phyloP scores from a whole-genome alignment of 176 grass and related monocot genomes.

The Paspalum vaginatum region DNA sequence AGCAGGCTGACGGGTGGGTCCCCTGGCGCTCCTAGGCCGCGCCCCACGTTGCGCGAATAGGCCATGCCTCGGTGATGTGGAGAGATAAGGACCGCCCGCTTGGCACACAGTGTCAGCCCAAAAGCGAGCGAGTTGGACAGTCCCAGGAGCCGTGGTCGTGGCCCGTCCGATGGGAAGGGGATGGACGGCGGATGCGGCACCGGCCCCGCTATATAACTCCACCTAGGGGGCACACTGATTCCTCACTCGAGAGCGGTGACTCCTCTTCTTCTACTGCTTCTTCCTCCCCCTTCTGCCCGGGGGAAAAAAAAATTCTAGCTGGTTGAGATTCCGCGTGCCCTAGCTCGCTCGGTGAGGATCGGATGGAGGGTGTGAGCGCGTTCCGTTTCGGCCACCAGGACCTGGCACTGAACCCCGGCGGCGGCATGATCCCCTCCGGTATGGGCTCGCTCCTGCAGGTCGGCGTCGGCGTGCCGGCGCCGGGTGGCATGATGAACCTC shows the following conservation, averaged over 20 bases:
- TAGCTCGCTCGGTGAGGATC: not conserved
- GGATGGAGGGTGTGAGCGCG: not conserved
- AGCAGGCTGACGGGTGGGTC: not conserved
- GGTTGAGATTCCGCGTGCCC: not conserved
- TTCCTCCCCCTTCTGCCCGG: not conserved
- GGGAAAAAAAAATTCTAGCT: not conserved
- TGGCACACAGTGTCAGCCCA: not conserved
- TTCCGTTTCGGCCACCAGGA: not conserved
- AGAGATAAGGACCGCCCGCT: not conserved
- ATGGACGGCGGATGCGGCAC: not conserved
- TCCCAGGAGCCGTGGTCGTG: not conserved
- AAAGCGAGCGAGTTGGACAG: not conserved
- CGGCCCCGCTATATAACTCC: not conserved
- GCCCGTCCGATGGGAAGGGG: not conserved
- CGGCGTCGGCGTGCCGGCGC: constrained; percentile 6
- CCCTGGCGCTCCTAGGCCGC: not conserved
- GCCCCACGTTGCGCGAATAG: not conserved
- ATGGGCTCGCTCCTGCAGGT: constrained; percentile 16
- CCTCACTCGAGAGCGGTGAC: not conserved
- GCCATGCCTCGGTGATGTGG: not conserved
- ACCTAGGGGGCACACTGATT: not conserved
- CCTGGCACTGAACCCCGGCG: not conserved
- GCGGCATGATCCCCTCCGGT: not conserved
- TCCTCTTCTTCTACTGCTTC: not conserved
- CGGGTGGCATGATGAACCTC: constrained; percentile 10